These are phyloP conservation scores for Lactarius hatsudake DNA, from an alignment of 768 basidiomycete species.

Conservation along the genomic window DNA sequence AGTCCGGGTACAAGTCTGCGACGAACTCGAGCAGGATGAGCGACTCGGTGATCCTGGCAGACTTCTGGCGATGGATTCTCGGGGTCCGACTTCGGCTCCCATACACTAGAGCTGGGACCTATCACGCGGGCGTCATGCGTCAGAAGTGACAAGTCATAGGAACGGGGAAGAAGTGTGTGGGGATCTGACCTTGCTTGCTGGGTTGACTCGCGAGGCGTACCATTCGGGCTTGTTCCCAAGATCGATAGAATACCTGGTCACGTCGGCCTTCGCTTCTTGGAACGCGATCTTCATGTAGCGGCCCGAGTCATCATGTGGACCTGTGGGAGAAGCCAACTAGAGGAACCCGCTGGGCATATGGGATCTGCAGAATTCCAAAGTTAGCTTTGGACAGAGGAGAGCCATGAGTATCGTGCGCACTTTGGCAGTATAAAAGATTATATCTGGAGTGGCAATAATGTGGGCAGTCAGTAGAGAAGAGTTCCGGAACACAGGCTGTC, in stretches of 20 bases:
- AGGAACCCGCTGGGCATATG: constrained; percentile 51
- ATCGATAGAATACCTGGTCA: constrained; percentile 53
- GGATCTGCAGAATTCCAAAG: constrained; percentile 37
- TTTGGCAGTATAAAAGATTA: constrained; percentile 42
- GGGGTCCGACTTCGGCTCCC: constrained; percentile 52
- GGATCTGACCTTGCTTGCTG: constrained; percentile 43
- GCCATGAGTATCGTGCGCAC: background rate
- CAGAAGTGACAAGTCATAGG: too few species aligned
- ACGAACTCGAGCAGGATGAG: constrained; percentile 58
- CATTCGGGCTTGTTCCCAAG: constrained; percentile 62
- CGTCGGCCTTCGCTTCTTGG: constrained; percentile 48
- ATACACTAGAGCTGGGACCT: constrained; percentile 59
- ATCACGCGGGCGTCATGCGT: background rate
- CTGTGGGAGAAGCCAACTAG: too few species aligned
- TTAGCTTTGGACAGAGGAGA: background rate
- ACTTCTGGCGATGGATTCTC: constrained; percentile 53
- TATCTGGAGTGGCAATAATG: constrained; percentile 22
- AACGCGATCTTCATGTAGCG: constrained; percentile 53
- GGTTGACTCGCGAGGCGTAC: constrained; percentile 59
- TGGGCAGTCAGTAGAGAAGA: too few species aligned
- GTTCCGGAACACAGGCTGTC: too few species aligned
- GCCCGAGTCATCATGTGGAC: background rate
- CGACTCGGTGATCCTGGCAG: constrained; percentile 53
- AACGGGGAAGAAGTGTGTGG: background rate
- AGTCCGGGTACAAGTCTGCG: constrained; percentile 50